These are phyloP conservation scores for Termitomyces sp. DNA, from an alignment of 768 basidiomycete genomes.

Conservation along the genomic window DNA sequence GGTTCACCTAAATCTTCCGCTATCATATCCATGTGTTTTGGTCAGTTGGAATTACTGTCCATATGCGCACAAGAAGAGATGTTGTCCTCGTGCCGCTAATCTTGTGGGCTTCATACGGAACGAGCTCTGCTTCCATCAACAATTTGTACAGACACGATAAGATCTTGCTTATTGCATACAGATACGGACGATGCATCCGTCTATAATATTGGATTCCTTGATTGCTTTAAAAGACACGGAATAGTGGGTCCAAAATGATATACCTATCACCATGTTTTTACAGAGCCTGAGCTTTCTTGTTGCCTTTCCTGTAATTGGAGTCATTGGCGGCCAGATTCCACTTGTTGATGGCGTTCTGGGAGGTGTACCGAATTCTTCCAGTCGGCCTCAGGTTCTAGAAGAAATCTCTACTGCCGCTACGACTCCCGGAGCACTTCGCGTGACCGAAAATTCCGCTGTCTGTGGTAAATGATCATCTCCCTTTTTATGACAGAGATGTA, in stretches of 20 bases:
- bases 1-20: background rate
- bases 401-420: conserved; percentile 13
- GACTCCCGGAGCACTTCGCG: conserved; percentile 45
- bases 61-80: background rate
- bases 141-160: background rate
- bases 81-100: background rate
- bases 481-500: background rate
- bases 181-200: conserved; percentile 14
- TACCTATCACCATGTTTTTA: conserved; percentile 3
- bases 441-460: conserved; percentile 55
- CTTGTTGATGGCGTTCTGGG: conserved; percentile 45
- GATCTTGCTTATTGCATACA: background rate
- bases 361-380: conserved; percentile 27
- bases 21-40: background rate
- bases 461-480: conserved; percentile 35
- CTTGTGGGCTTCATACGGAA: background rate
- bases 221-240: background rate
- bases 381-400: conserved; percentile 11
- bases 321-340: conserved; percentile 36
- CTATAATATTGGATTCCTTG: background rate
- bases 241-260: background rate
- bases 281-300: background rate
- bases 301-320: conserved; percentile 5
- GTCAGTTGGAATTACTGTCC: background rate
- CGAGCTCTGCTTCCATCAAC: background rate